Base-by-base conservation (phyloP, 2,329 filamentous ascomycete species). In the Hypoxylon sp. region DNA sequence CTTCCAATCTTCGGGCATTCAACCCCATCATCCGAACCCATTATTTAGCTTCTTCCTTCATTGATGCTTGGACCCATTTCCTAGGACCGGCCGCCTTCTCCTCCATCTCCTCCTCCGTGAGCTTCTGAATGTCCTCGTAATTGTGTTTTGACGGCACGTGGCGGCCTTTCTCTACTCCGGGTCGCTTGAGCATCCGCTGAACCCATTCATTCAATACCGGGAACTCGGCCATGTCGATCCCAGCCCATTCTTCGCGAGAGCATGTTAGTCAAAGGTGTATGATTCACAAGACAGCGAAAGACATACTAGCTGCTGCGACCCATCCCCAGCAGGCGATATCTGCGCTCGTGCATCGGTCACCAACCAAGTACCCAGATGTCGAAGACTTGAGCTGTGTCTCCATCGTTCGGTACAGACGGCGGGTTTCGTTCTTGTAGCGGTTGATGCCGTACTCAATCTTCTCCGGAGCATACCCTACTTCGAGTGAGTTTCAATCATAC, bases 321-420 rank as follows among this genome's bases (percentile, higher is more conserved):
- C 93, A 97, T 25, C 92, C 92, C 87, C 91, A 94, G 78, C 88
- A 88, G 45, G 92, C 84, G 66, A 97, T 92, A 78, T 97, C 94
- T 1, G 93, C 93, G 71, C 92, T 89, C 46, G 91, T 93, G 67
- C 86, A 83, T 68, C 87, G 87, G 77, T 92, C 87, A 36, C 91
- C 92, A 48, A 91, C 89, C 11, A 91, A 80, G 76, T 84, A 91
- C 11, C 86, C 87, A 0, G 84, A 86, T 2, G 79, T 76, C 4
- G 85, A 85, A 74, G 84, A 83, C 68, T 81, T 78, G 46, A 97
- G 87, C 60, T 94, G 89, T 51, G 86, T 88, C 75, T 97, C 90
- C 65, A 97, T 82, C 19, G 93, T 90, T 56, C 89, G 84, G 81
- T 96, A 97, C 1, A 97, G 84, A 13, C 94, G 89, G n/a, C 90